Conservation (phyloP, 441 rosid genomes). For the Populus hybrid region DNA sequence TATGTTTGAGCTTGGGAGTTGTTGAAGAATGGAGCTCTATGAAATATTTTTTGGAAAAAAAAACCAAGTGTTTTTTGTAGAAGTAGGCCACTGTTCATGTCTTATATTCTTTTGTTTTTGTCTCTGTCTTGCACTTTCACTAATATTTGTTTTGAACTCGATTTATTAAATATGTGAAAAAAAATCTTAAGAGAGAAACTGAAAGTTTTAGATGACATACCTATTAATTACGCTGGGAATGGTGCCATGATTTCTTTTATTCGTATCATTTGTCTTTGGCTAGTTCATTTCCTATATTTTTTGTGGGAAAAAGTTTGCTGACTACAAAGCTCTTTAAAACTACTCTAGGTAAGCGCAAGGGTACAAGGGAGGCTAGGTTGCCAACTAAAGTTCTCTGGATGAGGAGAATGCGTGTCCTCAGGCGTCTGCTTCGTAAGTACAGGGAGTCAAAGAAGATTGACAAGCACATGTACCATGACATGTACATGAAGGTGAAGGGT, state of each 20-base stretch:
- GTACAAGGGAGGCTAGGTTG: slow-evolving; percentile 84
- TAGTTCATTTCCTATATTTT: neutral
- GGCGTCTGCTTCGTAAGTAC: slow-evolving; percentile 63
- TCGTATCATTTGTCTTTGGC: neutral
- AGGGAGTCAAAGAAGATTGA: slow-evolving; percentile 75
- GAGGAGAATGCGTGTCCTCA: slow-evolving; percentile 77
- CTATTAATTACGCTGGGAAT: neutral
- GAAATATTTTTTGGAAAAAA: neutral
- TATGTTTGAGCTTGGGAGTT: too few species aligned
- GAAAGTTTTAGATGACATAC: too few species aligned
- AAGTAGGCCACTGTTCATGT: neutral
- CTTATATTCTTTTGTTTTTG: neutral
- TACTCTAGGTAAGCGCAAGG: slow-evolving; percentile 73
- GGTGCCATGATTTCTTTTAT: neutral
- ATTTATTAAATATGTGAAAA: too few species aligned
- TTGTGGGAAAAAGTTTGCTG: neutral
- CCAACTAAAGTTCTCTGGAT: slow-evolving; percentile 80
- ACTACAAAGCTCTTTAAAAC: neutral
- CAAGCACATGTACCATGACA: slow-evolving; percentile 84
- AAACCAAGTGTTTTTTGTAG: neutral
- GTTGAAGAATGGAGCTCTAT: neutral
- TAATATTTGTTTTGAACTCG: too few species aligned
- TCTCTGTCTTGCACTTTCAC: neutral
- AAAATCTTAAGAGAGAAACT: too few species aligned
- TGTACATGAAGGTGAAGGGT: slow-evolving; percentile 91